These are phyloP conservation scores for Exophiala alcalophila DNA, from an alignment of 2,329 filamentous ascomycete genomes.

Conservation along the genomic window DNA sequence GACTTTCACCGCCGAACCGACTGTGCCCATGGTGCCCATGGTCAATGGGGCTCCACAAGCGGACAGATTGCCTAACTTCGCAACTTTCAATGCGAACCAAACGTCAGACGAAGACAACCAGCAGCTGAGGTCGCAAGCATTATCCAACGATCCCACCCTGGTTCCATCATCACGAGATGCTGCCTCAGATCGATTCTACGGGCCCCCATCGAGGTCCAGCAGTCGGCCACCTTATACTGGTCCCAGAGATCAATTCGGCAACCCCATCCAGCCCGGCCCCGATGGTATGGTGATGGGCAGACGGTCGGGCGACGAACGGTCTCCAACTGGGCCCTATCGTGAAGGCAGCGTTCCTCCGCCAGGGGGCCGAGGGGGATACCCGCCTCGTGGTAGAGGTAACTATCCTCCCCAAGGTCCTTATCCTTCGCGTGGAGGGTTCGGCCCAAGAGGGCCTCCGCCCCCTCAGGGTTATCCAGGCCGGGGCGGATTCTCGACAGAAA, in stretches of 20 bases:
- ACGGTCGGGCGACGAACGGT: constrained; percentile 19
- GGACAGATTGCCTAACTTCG: constrained; percentile 49
- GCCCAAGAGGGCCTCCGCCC: constrained; percentile 38
- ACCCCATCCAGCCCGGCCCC: constrained; percentile 39
- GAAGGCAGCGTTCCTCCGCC: constrained; percentile 28
- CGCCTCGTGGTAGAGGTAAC: constrained; percentile 56
- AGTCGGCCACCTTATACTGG: constrained; percentile 34
- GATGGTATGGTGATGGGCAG: constrained; percentile 28
- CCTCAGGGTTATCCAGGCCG: constrained; percentile 43
- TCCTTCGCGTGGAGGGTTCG: constrained; percentile 36
- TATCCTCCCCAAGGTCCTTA: constrained; percentile 40
- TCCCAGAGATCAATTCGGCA: constrained; percentile 39
- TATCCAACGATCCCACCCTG: constrained; percentile 17
- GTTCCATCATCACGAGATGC: constrained; percentile 26
- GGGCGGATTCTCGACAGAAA: constrained; percentile 36
- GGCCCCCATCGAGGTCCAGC: constrained; percentile 31
- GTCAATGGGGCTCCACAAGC: constrained; percentile 56
- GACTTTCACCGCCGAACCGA: constrained; percentile 54
- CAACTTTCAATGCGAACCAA: constrained; percentile 37
- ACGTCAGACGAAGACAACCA: constrained; percentile 26
- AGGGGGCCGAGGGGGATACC: constrained; percentile 43
- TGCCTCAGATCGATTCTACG: constrained; percentile 33
- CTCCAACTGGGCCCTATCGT: constrained; percentile 18
- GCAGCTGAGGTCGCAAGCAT: constrained; percentile 21
- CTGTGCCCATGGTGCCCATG: constrained; percentile 57